phyloP scores from a whole-genome alignment of 2,329 filamentous ascomycete genomes.

The Claviceps humidiphila region DNA sequence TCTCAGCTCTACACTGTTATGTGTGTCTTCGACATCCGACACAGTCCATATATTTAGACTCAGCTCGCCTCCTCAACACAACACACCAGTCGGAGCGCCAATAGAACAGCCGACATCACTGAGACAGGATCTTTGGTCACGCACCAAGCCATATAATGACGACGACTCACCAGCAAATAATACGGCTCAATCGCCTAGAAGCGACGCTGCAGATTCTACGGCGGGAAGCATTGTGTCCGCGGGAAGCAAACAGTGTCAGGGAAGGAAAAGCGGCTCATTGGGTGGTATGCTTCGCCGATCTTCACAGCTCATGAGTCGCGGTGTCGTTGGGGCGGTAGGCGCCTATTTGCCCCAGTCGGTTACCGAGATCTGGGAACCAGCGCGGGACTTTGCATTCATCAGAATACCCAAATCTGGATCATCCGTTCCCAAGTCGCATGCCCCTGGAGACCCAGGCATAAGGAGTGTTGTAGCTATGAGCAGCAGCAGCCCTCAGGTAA shows the following conservation, averaged over 20 bases:
- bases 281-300: constrained; percentile 87
- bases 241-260: constrained; percentile 18
- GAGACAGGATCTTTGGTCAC: constrained; percentile 37
- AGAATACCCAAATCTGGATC: constrained; percentile 59
- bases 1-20: constrained; percentile 79
- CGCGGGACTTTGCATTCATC: constrained; percentile 91
- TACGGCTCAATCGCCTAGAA: constrained; percentile 38
- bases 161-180: constrained; percentile 27
- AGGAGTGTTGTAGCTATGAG: constrained; percentile 96
- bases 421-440: constrained; percentile 8
- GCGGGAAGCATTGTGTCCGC: constrained; percentile 13
- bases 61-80: constrained; percentile 30
- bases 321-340: constrained; percentile 76
- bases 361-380: constrained; percentile 94
- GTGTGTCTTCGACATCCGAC: constrained; percentile 90
- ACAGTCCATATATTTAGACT: constrained; percentile 95
- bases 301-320: constrained; percentile 83
- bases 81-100: constrained; percentile 22
- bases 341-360: constrained; percentile 88
- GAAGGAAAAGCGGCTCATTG: constrained; percentile 59
- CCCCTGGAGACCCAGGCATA: constrained; percentile 28
- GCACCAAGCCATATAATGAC: constrained; percentile 38
- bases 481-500: constrained; percentile 85
- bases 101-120: constrained; percentile 28
- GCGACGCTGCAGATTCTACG: constrained; percentile 30